A percentile compares a stretch with the other conserved stretches of the same genome.
These are phyloP conservation scores for Solanum rostratum DNA, from an alignment of 257 asterid species.

Conservation along the genomic window DNA sequence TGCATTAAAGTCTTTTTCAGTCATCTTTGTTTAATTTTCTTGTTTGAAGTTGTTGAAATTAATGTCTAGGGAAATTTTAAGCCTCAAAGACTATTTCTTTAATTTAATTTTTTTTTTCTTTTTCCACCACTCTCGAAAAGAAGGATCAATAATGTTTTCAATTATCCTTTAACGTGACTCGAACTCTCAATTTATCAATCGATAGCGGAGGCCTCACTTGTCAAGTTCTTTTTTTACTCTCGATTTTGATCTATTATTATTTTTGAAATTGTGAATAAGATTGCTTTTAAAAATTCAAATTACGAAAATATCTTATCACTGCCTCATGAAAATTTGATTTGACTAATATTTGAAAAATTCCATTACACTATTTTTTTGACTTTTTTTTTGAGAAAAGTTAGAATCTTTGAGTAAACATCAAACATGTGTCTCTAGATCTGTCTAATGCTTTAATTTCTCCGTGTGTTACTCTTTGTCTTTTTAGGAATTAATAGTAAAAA, in stretches of 20 bases:
- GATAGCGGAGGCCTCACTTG: background rate
- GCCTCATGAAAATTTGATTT: too few relatives aligned
- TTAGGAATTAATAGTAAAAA: background rate
- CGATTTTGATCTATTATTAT: background rate
- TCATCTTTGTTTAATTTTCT: background rate
- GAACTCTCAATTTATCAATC: background rate
- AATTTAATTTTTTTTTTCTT: background rate
- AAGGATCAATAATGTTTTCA: background rate
- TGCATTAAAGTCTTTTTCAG: background rate
- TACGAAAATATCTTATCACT: background rate
- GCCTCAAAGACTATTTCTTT: background rate
- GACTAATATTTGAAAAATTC: background rate
- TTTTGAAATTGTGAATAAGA: background rate
- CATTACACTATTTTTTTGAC: background rate
- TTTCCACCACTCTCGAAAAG: accelerated
- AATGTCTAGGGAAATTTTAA: background rate
- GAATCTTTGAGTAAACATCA: background rate
- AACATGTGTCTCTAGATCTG: background rate
- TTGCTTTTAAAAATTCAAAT: background rate
- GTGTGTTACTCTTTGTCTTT: background rate
- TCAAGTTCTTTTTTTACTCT: background rate
- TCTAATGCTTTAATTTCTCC: background rate
- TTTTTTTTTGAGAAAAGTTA: background rate
- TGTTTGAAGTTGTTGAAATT: background rate
- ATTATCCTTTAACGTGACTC: background rate